Conservation (phyloP, 2,329 filamentous ascomycete genomes). For the Trichoderma brevicompactum region DNA sequence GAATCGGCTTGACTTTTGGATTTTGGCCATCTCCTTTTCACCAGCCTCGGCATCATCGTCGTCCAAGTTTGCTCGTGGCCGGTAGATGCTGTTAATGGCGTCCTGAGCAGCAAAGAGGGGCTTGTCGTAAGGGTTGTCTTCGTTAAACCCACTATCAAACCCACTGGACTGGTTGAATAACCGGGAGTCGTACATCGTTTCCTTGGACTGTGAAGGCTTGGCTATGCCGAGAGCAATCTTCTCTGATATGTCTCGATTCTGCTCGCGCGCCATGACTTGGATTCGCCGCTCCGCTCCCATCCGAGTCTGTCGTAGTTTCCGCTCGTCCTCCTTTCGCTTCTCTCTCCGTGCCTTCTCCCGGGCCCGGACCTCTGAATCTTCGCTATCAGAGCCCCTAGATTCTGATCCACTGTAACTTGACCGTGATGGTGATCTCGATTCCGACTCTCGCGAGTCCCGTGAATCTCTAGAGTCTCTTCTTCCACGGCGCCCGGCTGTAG, state of each 20-base stretch:
- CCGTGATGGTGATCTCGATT: slow-evolving; percentile 45
- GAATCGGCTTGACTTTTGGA: slow-evolving; percentile 83
- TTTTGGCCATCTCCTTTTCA: slow-evolving; percentile 82
- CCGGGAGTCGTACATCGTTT: slow-evolving; percentile 96
- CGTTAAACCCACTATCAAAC: slow-evolving; percentile 91
- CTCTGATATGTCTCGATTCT: slow-evolving; percentile 95
- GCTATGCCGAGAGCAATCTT: slow-evolving; percentile 94
- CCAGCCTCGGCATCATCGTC: slow-evolving; percentile 80
- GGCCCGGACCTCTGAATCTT: slow-evolving; percentile 73
- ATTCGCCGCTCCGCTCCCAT: slow-evolving; percentile 94
- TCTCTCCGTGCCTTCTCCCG: slow-evolving; percentile 79
- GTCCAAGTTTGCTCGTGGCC: slow-evolving; percentile 74
- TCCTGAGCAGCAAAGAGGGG: slow-evolving; percentile 95
- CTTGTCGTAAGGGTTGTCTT: slow-evolving; percentile 97
- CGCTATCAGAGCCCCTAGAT: slow-evolving; percentile 56
- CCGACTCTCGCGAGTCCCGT: slow-evolving; percentile 41
- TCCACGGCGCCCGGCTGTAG: slow-evolving; percentile 53
- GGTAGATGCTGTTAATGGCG: slow-evolving; percentile 91
- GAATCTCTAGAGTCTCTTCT: slow-evolving; percentile 41
- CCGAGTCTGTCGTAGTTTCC: slow-evolving; percentile 87
- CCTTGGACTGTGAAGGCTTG: slow-evolving; percentile 88
- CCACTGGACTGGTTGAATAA: slow-evolving; percentile 94
- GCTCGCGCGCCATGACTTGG: slow-evolving; percentile 91
- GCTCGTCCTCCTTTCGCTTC: slow-evolving; percentile 78
- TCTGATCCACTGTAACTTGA: slow-evolving; percentile 59